Percentiles rank a stretch among this genome's conserved stretches.
These are phyloP conservation scores for Monascus purpureus DNA, from an alignment of 495 filamentous ascomycete genomes.

Conservation along the genomic window DNA sequence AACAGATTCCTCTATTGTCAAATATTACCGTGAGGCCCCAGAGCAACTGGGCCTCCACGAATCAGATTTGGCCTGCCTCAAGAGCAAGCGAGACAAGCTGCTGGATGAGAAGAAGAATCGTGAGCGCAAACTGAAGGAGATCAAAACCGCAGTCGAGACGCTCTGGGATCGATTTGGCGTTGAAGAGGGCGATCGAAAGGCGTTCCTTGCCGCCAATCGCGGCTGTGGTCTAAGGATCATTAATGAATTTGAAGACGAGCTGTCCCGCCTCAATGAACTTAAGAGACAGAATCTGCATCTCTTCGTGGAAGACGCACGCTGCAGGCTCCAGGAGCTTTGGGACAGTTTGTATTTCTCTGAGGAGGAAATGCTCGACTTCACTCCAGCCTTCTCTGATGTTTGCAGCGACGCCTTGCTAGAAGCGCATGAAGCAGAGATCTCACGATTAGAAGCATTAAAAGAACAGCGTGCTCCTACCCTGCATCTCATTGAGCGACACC, in stretches of 20 bases:
- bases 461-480: slow-evolving; percentile 80
- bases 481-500: slow-evolving; percentile 70
- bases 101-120: slow-evolving; percentile 85
- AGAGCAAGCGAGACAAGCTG: slow-evolving; percentile 63
- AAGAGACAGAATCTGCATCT: slow-evolving; percentile 90
- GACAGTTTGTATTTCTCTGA: slow-evolving; percentile 87
- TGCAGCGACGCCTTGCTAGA: slow-evolving; percentile 77
- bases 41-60: slow-evolving; percentile 88
- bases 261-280: slow-evolving; percentile 72
- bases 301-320: slow-evolving; percentile 88
- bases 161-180: slow-evolving; percentile 84
- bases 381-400: slow-evolving; percentile 75
- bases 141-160: slow-evolving; percentile 57
- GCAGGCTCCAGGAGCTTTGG: slow-evolving; percentile 86
- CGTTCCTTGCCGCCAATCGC: slow-evolving; percentile 56
- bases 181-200: slow-evolving; percentile 67
- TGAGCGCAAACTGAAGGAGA: slow-evolving; percentile 67
- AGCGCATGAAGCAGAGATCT: slow-evolving; percentile 80
- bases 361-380: slow-evolving; percentile 96
- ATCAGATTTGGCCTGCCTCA: slow-evolving; percentile 63
- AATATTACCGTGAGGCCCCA: slow-evolving; percentile 74
- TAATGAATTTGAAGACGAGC: slow-evolving; percentile 88
- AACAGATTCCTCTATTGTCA: slow-evolving; percentile 75
- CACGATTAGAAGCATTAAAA: slow-evolving; percentile 63
- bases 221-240: slow-evolving; percentile 78